Evolutionary conservation across 306 rosid genomes (phyloP).

Genomic region (Lathyrus sativus): DNA sequence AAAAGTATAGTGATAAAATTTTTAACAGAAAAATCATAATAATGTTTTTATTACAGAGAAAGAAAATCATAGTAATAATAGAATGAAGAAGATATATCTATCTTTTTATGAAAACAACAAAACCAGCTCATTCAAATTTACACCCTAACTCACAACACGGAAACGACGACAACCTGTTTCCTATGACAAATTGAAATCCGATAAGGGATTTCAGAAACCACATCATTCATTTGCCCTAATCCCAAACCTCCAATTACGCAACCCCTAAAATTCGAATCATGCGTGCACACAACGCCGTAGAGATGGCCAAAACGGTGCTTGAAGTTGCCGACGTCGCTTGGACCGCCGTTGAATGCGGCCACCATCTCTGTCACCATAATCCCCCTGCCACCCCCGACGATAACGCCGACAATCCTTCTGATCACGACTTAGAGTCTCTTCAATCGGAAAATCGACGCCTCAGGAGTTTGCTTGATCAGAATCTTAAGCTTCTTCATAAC

Average conservation of each 20-base stretch:
- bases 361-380: constrained; percentile 50
- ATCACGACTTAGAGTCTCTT: constrained; percentile 55
- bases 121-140: not conserved
- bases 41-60: too few relatives aligned
- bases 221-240: constrained; percentile 2
- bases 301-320: constrained; percentile 86
- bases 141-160: constrained; percentile 5
- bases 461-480: constrained; percentile 67
- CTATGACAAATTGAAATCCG: not conserved
- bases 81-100: too few relatives aligned
- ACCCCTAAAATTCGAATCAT: constrained; percentile 33
- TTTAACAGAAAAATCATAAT: too few relatives aligned
- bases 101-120: not conserved
- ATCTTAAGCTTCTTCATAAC: constrained; percentile 67
- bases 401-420: constrained; percentile 27
- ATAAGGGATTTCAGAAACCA: constrained; percentile 9
- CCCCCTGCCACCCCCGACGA: constrained; percentile 22
- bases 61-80: too few relatives aligned
- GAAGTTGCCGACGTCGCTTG: constrained; percentile 97
- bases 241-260: not conserved
- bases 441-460: constrained; percentile 78
- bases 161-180: constrained; percentile 4
- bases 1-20: too few relatives aligned
- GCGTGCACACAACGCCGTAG: constrained; percentile 60
- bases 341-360: constrained; percentile 71